Base-by-base conservation (phyloP, 2,329 filamentous ascomycete species). In the Metarhizium guizhouense region DNA sequence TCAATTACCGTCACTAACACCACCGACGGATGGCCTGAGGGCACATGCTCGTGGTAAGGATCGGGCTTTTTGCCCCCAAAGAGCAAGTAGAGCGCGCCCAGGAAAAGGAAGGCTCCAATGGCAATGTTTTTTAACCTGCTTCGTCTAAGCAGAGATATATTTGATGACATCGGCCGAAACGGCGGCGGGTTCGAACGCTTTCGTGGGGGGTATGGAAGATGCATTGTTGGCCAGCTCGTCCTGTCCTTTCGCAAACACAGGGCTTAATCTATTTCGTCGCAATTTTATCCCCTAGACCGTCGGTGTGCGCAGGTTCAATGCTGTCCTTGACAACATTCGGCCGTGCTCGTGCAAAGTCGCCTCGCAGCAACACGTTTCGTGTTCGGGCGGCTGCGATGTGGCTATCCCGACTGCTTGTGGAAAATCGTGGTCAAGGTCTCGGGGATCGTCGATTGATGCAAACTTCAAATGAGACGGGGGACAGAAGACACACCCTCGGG, bases 1-100 rank as follows among this genome's bases (percentile, higher is more conserved):
- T 96, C 89, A 55, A 96, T 72, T 8, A 93, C 83, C 2, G 94
- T 96, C 58, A 99, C 88, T 52, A 99, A 76, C 36, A 97, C 91
- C 20, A 82, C 83, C 0, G 80, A 75, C 32, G 83, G 81, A 34
- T 76, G 76, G 43, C 83, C 83, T n/a, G 75, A 74, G 0, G 79
- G 76, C 45, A 71, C 62, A 59, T 68, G 68, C 53, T 72, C 69
- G 34, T 60, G 66, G 49, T 71, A 71, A 18, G 68, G 63, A 52
- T 61, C 58, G 53, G 65, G 57, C 29, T 62, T 56, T 18, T 60
- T 64, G 20, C 64, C 58, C 34, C 70, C 68, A 6, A 78, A 78
- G 47, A 89, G 61, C 16, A 90, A 63, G 67, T 82, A 88, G 55
- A 92, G 63, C 16, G 88, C 65, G 5, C 76, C 73, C 49, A 90